A percentile compares a stretch with the other conserved stretches of the same genome.
Evolutionary conservation across 495 filamentous ascomycete species (phyloP).

Genomic region (Aspergillus cristatus): DNA sequence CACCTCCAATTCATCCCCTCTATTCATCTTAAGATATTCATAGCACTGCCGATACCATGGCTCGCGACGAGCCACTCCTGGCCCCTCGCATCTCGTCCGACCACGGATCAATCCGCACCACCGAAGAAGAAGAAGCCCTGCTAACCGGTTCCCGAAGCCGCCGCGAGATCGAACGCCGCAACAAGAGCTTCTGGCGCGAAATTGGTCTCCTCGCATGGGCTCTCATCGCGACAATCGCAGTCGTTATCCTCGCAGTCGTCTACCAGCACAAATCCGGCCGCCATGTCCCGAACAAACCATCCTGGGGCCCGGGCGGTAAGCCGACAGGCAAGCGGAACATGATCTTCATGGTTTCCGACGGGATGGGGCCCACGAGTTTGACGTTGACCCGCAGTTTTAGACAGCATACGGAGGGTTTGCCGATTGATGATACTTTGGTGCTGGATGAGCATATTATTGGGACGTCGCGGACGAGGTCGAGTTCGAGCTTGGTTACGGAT

Average conservation of each 20-base stretch:
- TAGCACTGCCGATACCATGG: constrained; percentile 20
- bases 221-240: constrained; percentile 68
- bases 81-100: constrained; percentile 37
- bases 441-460: constrained; percentile 85
- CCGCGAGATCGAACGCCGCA: constrained; percentile 21
- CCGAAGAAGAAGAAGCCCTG: constrained; percentile 56
- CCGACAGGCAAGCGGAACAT: constrained; percentile 77
- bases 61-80: constrained; percentile 37
- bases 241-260: constrained; percentile 66
- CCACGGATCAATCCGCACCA: constrained; percentile 33
- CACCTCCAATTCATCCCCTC: constrained; percentile 1
- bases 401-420: constrained; percentile 58
- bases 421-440: constrained; percentile 59
- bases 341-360: constrained; percentile 98
- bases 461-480: constrained; percentile 76
- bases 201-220: constrained; percentile 80
- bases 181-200: constrained; percentile 54
- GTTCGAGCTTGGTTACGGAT: constrained; percentile 77
- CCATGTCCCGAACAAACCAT: constrained; percentile 13
- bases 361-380: constrained; percentile 91
- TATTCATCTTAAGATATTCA: neutral
- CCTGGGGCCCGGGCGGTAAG: constrained; percentile 36
- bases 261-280: constrained; percentile 54
- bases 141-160: constrained; percentile 47
- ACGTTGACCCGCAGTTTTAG: constrained; percentile 74